Conservation (phyloP, 352 stramenopile genomes). For the Globisporangium camurandrum region DNA sequence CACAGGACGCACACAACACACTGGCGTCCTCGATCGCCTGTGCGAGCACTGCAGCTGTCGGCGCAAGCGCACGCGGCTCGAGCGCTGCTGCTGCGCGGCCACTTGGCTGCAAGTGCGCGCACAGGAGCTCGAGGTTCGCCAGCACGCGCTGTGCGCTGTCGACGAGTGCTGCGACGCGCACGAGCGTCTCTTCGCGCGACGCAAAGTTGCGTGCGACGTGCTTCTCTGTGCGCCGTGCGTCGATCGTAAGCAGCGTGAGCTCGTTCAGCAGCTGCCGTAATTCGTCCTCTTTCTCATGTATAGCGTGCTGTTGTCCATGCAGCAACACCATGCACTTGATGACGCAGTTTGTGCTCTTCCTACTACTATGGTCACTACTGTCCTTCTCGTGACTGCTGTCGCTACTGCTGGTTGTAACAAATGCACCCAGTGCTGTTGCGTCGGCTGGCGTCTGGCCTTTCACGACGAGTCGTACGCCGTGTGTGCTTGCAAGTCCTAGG, state of each 20-base stretch:
- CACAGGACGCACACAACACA: constrained; percentile 13
- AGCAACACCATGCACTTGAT: constrained; percentile 74
- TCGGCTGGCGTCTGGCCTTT: constrained; percentile 56
- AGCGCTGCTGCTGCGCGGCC: not conserved
- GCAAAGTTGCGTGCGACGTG: constrained; percentile 49
- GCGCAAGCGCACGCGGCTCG: constrained; percentile 9
- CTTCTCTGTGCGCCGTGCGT: constrained; percentile 23
- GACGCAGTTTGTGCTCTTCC: no score
- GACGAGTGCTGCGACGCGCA: constrained; percentile 33
- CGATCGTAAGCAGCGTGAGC: constrained; percentile 28
- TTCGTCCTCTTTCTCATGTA: constrained; percentile 59
- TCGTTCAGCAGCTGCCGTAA: constrained; percentile 57
- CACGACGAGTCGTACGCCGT: constrained; percentile 44
- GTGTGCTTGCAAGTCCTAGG: constrained; percentile 25
- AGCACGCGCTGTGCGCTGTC: constrained; percentile 27
- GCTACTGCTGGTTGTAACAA: constrained; percentile 8
- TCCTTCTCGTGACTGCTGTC: no score
- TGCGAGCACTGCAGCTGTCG: constrained; percentile 19
- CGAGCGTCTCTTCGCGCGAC: constrained; percentile 35
- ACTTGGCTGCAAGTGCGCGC: constrained; percentile 28
- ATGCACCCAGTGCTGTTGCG: constrained; percentile 15
- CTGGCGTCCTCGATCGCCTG: constrained; percentile 23
- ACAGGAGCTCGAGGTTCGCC: constrained; percentile 40
- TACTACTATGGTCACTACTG: no score
- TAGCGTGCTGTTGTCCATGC: constrained; percentile 43